Evolutionary conservation across 345 rosid species (phyloP).

Genomic region (Populus tremula): DNA sequence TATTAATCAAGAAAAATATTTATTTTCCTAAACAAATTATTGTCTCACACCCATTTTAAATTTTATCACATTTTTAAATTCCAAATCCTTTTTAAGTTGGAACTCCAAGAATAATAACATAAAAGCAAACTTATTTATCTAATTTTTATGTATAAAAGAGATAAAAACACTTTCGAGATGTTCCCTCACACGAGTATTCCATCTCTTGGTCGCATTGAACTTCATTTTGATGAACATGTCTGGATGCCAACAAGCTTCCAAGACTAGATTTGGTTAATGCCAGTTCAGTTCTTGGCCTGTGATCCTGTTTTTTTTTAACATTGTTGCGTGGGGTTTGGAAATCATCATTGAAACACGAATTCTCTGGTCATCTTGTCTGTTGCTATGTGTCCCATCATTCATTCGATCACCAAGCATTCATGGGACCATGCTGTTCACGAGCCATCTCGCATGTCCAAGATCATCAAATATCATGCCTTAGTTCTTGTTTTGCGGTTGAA

Average conservation of each 20-base stretch:
- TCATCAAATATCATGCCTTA: background rate
- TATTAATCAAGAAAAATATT: too few species aligned
- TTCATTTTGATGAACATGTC: too few species aligned
- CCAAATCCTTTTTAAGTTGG: accelerated
- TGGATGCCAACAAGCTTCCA: too few species aligned
- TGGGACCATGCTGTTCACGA: background rate
- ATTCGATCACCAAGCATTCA: conserved; percentile 3
- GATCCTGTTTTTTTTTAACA: background rate
- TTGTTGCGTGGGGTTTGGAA: conserved; percentile 7
- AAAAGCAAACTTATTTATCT: background rate
- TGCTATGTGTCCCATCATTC: background rate
- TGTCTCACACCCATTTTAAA: too few species aligned
- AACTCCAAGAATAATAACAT: too few species aligned
- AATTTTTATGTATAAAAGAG: too few species aligned
- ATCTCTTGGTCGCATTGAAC: too few species aligned
- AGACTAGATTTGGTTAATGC: background rate
- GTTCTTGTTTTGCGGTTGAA: background rate
- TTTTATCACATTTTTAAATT: too few species aligned
- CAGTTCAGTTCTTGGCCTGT: background rate
- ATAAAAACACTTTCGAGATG: too few species aligned
- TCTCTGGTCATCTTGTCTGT: background rate
- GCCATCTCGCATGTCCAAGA: background rate
- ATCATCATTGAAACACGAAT: conserved; percentile 1
- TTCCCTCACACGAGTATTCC: too few species aligned
- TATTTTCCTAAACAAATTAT: too few species aligned